Evolutionary conservation across 169 alveolate genomes (phyloP).

Genomic region (Plasmodium vivax): DNA sequence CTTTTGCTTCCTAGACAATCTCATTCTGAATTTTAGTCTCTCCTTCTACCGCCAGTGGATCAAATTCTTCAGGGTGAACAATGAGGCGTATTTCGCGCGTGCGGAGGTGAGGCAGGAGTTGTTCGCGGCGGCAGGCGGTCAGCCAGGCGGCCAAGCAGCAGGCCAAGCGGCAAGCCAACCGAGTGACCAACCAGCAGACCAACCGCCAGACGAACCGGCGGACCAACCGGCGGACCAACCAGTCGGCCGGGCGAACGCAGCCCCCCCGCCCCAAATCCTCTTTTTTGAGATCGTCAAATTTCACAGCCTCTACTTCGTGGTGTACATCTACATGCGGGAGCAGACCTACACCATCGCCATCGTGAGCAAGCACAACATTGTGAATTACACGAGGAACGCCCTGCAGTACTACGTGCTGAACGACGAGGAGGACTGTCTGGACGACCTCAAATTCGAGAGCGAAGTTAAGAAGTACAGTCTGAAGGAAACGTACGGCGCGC

Average conservation of each 20-base stretch:
- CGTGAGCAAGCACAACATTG: conserved; percentile 23
- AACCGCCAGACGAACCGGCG: no score
- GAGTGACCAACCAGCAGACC: no score
- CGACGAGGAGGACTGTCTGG: conserved; percentile 23
- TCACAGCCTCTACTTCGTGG: conserved; percentile 7
- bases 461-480: conserved; percentile 26
- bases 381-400: conserved; percentile 21
- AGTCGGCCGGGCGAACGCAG: no score
- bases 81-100: conserved; percentile 11
- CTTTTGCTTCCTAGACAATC: conserved; percentile 26
- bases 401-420: conserved; percentile 14
- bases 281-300: conserved; percentile 16
- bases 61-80: conserved; percentile 8
- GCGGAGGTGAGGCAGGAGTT: background rate
- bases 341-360: conserved; percentile 6
- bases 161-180: no score
- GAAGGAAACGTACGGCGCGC: background rate
- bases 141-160: no score
- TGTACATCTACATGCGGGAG: conserved; percentile 18
- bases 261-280: background rate
- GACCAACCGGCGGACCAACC: no score
- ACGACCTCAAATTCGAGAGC: conserved; percentile 1
- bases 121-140: background rate
- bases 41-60: conserved; percentile 32
- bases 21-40: conserved; percentile 41